Percentiles rank a stretch among this genome's conserved stretches.
phyloP scores from a whole-genome alignment of 306 rosid species.

The Macrotyloma uniflorum region DNA sequence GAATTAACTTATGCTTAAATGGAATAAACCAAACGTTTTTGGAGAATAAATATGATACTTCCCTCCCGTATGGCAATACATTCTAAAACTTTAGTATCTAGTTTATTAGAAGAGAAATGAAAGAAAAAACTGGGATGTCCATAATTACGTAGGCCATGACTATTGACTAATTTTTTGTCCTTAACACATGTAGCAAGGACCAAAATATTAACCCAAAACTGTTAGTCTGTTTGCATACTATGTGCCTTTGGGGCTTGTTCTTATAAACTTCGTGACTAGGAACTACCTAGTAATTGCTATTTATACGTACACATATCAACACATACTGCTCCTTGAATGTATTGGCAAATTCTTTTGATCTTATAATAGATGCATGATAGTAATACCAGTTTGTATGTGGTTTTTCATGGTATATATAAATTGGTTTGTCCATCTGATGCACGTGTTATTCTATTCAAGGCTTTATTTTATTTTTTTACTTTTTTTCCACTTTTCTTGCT shows the following conservation, averaged over 20 bases:
- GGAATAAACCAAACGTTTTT: not conserved
- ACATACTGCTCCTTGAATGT: not conserved
- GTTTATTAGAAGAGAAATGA: not conserved
- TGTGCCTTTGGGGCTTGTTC: not conserved
- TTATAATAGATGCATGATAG: not conserved
- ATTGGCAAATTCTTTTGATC: not conserved
- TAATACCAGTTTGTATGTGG: conserved; percentile 22
- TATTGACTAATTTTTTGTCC: conserved; percentile 17
- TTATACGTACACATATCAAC: not conserved
- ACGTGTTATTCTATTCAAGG: not conserved
- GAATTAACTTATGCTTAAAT: not conserved
- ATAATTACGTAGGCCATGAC: not conserved
- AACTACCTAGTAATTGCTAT: not conserved
- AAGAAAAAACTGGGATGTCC: conserved; percentile 10
- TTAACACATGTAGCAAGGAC: not conserved
- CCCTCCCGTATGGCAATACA: not conserved
- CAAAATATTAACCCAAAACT: not conserved
- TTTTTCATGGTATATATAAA: not conserved
- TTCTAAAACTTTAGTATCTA: conserved; percentile 10
- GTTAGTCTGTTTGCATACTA: conserved; percentile 3
- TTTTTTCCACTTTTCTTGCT: too few relatives aligned
- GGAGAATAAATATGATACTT: conserved; percentile 9
- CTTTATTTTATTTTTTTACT: too few relatives aligned
- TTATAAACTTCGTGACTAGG: not conserved
- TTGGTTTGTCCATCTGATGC: not conserved